A percentile compares a stretch with the other conserved stretches of the same genome.
phyloP scores from a whole-genome alignment of 176 grass and related monocot genomes.

The Hordeum vulgare region MorexV3_pseudomolecules_assembly NC_058522.1:464142873-464143372 shows the following conservation, averaged over 20 bases:
- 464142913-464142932: too few species aligned
- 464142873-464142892: too few species aligned
- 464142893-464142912: too few species aligned
- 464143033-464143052: slow-evolving; percentile 10
- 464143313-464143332: slow-evolving; percentile 68
- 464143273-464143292: slow-evolving; percentile 46
- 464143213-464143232: slow-evolving; percentile 93
- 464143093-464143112: slow-evolving; percentile 70
- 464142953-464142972: too few species aligned
- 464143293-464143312: slow-evolving; percentile 57
- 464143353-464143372: neutral
- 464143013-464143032: neutral
- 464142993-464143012: too few species aligned
- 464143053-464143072: slow-evolving; percentile 49
- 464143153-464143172: slow-evolving; percentile 66
- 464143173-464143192: slow-evolving; percentile 49
- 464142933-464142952: too few species aligned
- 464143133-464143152: slow-evolving; percentile 54
- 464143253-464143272: slow-evolving; percentile 46
- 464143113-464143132: slow-evolving; percentile 55
- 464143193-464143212: slow-evolving; percentile 64
- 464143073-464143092: slow-evolving; percentile 54
- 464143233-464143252: slow-evolving; percentile 52
- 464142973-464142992: too few species aligned
- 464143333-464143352: slow-evolving; percentile 60